Evolutionary conservation across 2,329 filamentous ascomycete genomes (phyloP), one percentile per base, ranked within the genome.

Genomic region (Cladophialophora immunda): DNA sequence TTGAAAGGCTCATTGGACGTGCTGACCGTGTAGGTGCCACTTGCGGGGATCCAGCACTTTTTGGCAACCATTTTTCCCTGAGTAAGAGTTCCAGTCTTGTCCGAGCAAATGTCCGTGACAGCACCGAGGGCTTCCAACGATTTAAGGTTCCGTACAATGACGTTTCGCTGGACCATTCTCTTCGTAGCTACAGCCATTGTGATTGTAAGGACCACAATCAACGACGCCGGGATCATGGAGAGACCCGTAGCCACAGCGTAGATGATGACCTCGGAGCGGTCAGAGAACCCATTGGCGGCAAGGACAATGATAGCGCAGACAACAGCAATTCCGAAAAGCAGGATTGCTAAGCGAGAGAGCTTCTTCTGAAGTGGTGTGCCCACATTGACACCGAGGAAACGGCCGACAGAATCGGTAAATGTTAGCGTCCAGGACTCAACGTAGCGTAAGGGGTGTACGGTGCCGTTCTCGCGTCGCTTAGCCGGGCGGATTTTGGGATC

Each of bases 361-460:
- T 90, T 91, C 71, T 85, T 84, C 76, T 91, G 89, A 19, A 92
- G 81, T 2, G 90, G 90, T 11, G 90, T 92, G 55, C 90, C 90
- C 13, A 90, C 85, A 62, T 86, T 89, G 66, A 91, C 84, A 59
- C 90, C 89, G 8, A 92, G 81, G 74, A 92, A 90, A 41, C 84
- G 82, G 4, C 87, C 87, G 65, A 89, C 77, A 5, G 84, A 85
- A 75, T 90, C 87, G 13, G 81, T 83, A 50, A 83, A 76, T 3
- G 87, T 89, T 64, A 85, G 75, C 22, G 80, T 76, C 77, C 81
- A 84, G 3, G 83, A 82, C 72, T 85, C 78, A 17, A 82, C 76
- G 65, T 87, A 86, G 72, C 84, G 84, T 55, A 84, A 80, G 66
- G 87, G 81, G 72, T 86, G 79, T 55, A 74, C 83, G 79, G 82